Evolutionary conservation across 2,329 filamentous ascomycete genomes (phyloP).

Genomic region (Pestalotiopsis sp.): DNA sequence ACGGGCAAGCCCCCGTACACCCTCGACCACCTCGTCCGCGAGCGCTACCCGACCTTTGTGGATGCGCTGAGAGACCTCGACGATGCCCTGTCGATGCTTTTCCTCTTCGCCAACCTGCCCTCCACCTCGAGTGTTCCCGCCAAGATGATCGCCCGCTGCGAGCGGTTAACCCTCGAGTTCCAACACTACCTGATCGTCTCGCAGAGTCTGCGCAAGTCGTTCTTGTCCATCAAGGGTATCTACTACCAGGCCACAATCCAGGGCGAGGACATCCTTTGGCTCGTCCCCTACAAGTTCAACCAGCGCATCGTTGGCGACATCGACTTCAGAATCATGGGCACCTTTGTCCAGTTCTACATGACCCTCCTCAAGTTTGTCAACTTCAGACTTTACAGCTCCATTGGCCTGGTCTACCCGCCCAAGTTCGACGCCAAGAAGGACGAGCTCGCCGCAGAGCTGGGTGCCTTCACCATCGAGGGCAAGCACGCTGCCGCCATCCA

Average conservation of each 20-base stretch:
- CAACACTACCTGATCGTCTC: conserved; percentile 96
- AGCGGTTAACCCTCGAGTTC: conserved; percentile 91
- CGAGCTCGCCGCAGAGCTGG: conserved; percentile 85
- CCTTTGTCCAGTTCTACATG: conserved; percentile 98
- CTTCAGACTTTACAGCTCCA: conserved; percentile 87
- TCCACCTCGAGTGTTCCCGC: conserved; percentile 87
- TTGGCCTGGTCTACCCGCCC: conserved; percentile 92
- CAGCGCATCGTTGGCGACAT: conserved; percentile 92
- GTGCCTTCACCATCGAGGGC: conserved; percentile 87
- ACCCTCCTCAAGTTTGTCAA: conserved; percentile 95
- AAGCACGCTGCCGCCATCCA: conserved; percentile 60
- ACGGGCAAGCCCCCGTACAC: conserved; percentile 88
- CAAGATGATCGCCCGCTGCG: conserved; percentile 94
- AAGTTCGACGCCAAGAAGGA: conserved; percentile 89
- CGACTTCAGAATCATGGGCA: conserved; percentile 99
- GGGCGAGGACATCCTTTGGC: conserved; percentile 94
- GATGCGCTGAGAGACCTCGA: conserved; percentile 94
- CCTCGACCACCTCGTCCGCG: conserved; percentile 95
- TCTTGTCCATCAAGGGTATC: conserved; percentile 98
- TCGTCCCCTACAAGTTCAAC: conserved; percentile 97
- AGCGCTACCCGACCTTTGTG: conserved; percentile 95
- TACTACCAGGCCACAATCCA: conserved; percentile 99
- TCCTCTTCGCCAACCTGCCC: conserved; percentile 95
- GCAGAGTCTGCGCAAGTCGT: conserved; percentile 90
- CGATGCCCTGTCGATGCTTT: conserved; percentile 95